phyloP scores from a whole-genome alignment of 306 rosid genomes.

The Cicer chorassanicum region DNA sequence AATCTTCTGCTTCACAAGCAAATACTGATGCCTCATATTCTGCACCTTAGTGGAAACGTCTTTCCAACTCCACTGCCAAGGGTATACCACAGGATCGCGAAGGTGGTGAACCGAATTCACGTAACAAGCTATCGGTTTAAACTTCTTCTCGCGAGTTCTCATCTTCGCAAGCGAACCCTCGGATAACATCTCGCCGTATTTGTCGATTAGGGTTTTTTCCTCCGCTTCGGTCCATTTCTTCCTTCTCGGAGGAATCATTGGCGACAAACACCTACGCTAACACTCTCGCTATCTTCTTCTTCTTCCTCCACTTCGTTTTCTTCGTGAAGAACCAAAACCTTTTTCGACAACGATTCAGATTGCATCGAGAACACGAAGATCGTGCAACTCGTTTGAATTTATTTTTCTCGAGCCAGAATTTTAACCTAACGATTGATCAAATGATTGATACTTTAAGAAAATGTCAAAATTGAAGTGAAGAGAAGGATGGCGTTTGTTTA shows the following conservation, averaged over 20 bases:
- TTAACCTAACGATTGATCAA: slow-evolving; percentile 33
- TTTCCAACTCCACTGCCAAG: slow-evolving; percentile 99
- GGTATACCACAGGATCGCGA: slow-evolving; percentile 71
- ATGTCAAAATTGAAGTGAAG: background rate
- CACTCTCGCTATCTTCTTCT: slow-evolving; percentile 1
- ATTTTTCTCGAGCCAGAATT: slow-evolving; percentile 9
- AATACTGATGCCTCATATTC: slow-evolving; percentile 96
- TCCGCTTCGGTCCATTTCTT: slow-evolving; percentile 99
- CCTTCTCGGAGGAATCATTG: slow-evolving; percentile 79
- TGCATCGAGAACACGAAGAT: slow-evolving; percentile 49
- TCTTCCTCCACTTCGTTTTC: slow-evolving; percentile 29
- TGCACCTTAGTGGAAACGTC: slow-evolving; percentile 97
- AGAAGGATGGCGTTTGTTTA: slow-evolving; percentile 20
- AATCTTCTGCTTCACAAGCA: slow-evolving; percentile 94
- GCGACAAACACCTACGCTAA: slow-evolving; percentile 27
- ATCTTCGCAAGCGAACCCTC: slow-evolving; percentile 84
- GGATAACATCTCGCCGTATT: slow-evolving; percentile 80
- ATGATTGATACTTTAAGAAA: slow-evolving; percentile 10
- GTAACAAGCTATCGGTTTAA: slow-evolving; percentile 83
- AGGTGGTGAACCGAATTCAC: slow-evolving; percentile 82
- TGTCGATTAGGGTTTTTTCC: slow-evolving; percentile 89
- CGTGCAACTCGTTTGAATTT: slow-evolving; percentile 26
- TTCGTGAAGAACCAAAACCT: slow-evolving; percentile 43
- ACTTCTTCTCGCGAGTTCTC: slow-evolving; percentile 95
- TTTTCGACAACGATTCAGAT: slow-evolving; percentile 40